Conservation (phyloP, 768 basidiomycete species). For the Harrya chromipes region DNA sequence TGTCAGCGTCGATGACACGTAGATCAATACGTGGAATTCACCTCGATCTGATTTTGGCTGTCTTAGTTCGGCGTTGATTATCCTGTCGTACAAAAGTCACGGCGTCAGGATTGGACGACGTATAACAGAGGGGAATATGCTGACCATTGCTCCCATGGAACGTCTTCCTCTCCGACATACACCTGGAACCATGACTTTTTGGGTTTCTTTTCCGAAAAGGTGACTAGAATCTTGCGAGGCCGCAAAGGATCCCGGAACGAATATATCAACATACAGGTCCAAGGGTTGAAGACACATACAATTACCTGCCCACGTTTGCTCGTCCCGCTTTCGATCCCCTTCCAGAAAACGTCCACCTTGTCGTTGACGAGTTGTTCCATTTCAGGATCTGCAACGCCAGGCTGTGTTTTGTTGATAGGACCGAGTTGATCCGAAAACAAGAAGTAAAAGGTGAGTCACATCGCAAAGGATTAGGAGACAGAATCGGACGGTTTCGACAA, state of each 20-base stretch:
- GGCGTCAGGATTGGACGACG: not conserved
- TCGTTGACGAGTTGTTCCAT: conserved; percentile 71
- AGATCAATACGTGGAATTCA: conserved; percentile 17
- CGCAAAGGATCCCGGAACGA: too few relatives aligned
- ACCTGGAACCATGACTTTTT: conserved; percentile 79
- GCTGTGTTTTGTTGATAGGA: conserved; percentile 38
- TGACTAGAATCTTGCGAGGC: conserved; percentile 52
- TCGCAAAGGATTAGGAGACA: too few relatives aligned
- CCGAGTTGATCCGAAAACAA: not conserved
- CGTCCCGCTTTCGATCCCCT: conserved; percentile 59
- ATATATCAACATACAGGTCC: conserved; percentile 19
- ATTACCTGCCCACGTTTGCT: conserved; percentile 69
- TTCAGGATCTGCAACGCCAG: conserved; percentile 70
- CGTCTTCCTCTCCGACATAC: conserved; percentile 72
- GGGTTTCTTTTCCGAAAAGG: conserved; percentile 71
- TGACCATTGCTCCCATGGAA: conserved; percentile 87
- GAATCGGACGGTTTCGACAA: too few relatives aligned
- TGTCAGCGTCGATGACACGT: not conserved
- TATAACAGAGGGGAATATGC: conserved; percentile 4
- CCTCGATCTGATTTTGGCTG: conserved; percentile 68
- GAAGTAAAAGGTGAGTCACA: conserved; percentile 1
- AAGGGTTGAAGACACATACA: not conserved
- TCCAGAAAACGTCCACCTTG: conserved; percentile 79
- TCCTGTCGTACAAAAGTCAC: conserved; percentile 40
- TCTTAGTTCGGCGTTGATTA: conserved; percentile 74